phyloP scores from a whole-genome alignment of 108 stramenopile species.

The Discostella stelligeroides region DNA sequence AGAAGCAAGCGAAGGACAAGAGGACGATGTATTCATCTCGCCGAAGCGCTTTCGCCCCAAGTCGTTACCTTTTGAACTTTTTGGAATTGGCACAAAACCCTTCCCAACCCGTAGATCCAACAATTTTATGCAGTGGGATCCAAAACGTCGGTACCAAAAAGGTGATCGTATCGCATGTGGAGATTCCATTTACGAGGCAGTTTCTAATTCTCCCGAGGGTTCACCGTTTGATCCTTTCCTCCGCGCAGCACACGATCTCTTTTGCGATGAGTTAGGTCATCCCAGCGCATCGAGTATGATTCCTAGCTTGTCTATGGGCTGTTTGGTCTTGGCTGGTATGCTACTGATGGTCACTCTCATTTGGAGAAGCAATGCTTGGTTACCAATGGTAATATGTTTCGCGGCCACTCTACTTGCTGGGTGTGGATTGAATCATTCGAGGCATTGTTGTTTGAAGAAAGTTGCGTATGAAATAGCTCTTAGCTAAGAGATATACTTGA shows the following conservation, averaged over 20 bases:
- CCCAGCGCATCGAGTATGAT: constrained; percentile 60
- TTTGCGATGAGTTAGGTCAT: constrained; percentile 73
- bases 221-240: constrained; percentile 68
- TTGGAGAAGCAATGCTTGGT: constrained; percentile 36
- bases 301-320: constrained; percentile 46
- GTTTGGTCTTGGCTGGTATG: constrained; percentile 39
- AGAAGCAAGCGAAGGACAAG: constrained; percentile 14
- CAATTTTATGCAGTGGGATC: constrained; percentile 67
- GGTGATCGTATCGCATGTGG: constrained; percentile 59
- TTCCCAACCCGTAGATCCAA: constrained; percentile 13
- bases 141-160: constrained; percentile 70
- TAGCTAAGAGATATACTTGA: too few relatives aligned
- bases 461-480: constrained; percentile 9
- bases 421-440: constrained; percentile 21
- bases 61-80: constrained; percentile 2
- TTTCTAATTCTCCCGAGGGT: constrained; percentile 71
- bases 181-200: constrained; percentile 58
- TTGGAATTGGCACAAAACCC: constrained; percentile 18
- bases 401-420: constrained; percentile 34
- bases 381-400: constrained; percentile 29
- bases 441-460: constrained; percentile 3
- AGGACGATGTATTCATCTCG: background rate
- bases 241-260: constrained; percentile 64
- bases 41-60: constrained; percentile 5
- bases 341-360: constrained; percentile 32